A percentile compares a stretch with the other conserved stretches of the same genome.
phyloP scores from a whole-genome alignment of 495 filamentous ascomycete species.

The Hypoxylon cercidicola region DNA sequence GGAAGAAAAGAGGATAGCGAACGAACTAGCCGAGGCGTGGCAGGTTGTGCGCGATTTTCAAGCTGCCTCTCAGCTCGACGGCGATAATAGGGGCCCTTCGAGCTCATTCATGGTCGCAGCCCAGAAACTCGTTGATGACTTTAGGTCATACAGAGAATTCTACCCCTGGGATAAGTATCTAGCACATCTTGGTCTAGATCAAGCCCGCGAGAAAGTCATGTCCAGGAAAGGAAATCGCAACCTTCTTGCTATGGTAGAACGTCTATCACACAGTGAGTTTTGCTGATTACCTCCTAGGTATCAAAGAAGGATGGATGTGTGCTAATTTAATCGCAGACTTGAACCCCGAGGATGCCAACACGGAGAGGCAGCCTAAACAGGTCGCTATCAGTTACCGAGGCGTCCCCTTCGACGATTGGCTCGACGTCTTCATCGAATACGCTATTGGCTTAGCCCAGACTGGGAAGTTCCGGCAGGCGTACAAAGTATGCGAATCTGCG shows the following conservation, averaged over 20 bases:
- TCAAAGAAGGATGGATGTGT: background rate
- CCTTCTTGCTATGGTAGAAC: constrained; percentile 75
- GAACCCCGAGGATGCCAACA: constrained; percentile 30
- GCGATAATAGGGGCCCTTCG: constrained; percentile 25
- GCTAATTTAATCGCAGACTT: constrained; percentile 37
- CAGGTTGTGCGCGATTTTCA: constrained; percentile 32
- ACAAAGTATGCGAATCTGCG: constrained; percentile 77
- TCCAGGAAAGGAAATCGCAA: constrained; percentile 65
- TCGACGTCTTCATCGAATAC: constrained; percentile 90
- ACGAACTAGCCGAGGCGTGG: constrained; percentile 39
- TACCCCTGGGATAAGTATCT: constrained; percentile 79
- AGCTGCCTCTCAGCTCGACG: background rate
- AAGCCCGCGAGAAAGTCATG: constrained; percentile 58
- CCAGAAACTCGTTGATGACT: constrained; percentile 79
- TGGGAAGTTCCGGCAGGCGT: constrained; percentile 70
- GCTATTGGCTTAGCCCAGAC: constrained; percentile 74
- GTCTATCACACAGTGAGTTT: constrained; percentile 63
- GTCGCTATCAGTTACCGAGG: constrained; percentile 68
- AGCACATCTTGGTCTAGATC: constrained; percentile 72
- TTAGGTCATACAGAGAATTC: constrained; percentile 77
- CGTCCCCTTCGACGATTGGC: constrained; percentile 83
- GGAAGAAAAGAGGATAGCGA: constrained; percentile 41
- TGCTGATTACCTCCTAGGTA: background rate
- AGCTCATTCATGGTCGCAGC: constrained; percentile 71
- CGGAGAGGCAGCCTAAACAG: constrained; percentile 34